These are phyloP conservation scores for Lizonia empirigonia DNA, from an alignment of 2,329 filamentous ascomycete genomes.

Conservation along the genomic window DNA sequence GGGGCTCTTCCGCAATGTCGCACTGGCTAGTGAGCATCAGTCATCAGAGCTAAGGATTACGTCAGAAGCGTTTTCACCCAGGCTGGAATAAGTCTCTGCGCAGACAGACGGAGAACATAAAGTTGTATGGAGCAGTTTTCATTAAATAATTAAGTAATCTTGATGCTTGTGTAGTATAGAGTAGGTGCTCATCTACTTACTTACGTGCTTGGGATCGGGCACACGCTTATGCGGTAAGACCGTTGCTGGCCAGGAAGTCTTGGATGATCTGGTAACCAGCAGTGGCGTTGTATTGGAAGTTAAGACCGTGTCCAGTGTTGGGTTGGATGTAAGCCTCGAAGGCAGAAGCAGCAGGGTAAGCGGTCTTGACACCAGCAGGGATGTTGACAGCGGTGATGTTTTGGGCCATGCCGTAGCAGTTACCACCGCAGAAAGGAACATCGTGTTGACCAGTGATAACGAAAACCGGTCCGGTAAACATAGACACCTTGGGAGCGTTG, in stretches of 20 bases:
- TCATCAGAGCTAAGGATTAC: background rate
- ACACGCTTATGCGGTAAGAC: constrained; percentile 20
- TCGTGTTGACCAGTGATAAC: constrained; percentile 61
- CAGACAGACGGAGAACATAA: no score
- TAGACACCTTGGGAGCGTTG: constrained; percentile 40
- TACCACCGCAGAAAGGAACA: constrained; percentile 67
- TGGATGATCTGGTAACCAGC: constrained; percentile 49
- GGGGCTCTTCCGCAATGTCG: background rate
- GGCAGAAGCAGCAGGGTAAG: constrained; percentile 54
- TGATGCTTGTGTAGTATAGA: background rate
- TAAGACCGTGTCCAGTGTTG: constrained; percentile 55
- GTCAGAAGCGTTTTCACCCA: background rate
- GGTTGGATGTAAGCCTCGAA: constrained; percentile 63
- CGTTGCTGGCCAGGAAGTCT: constrained; percentile 41
- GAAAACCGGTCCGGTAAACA: constrained; percentile 61
- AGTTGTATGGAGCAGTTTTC: background rate
- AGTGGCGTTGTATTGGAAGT: constrained; percentile 53
- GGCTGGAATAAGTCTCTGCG: no score
- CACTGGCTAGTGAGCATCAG: constrained; percentile 3
- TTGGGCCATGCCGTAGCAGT: constrained; percentile 54
- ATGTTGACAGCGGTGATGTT: constrained; percentile 53
- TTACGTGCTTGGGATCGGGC: background rate
- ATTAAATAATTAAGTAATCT: background rate
- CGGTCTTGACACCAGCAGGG: constrained; percentile 50
- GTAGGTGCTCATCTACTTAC: background rate